Conservation (phyloP, 306 rosid species). For the Phaseolus lunatus region DNA sequence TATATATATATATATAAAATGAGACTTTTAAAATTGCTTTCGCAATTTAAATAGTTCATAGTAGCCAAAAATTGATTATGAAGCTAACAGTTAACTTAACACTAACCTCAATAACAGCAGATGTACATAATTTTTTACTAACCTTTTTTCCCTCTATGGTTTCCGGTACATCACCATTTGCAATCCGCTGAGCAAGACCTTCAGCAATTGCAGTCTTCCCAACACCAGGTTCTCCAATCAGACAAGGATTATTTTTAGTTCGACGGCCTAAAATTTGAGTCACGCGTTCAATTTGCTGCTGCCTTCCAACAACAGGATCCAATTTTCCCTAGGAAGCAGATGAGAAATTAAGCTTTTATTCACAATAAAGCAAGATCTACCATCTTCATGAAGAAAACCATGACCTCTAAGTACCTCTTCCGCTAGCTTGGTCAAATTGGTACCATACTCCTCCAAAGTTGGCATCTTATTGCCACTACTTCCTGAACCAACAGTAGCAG, state of each 20-base stretch:
- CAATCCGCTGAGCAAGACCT: constrained; percentile 97
- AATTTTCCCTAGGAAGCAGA: constrained; percentile 75
- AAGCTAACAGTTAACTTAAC: not conserved
- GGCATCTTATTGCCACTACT: constrained; percentile 93
- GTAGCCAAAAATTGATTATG: not conserved
- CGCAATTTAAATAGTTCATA: constrained; percentile 18
- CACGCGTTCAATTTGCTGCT: constrained; percentile 93
- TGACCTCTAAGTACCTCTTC: constrained; percentile 70
- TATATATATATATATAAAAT: not conserved
- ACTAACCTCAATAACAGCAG: not conserved
- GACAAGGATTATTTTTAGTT: constrained; percentile 95
- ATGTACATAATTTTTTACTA: constrained; percentile 32
- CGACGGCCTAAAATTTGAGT: constrained; percentile 96
- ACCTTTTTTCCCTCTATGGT: constrained; percentile 99
- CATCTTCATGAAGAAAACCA: constrained; percentile 23
- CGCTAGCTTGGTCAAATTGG: constrained; percentile 94
- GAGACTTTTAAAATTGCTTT: constrained; percentile 6
- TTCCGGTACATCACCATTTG: constrained; percentile 98
- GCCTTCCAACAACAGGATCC: constrained; percentile 99
- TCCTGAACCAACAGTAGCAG: constrained; percentile 89
- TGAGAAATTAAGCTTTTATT: constrained; percentile 24
- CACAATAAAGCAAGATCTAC: constrained; percentile 26
- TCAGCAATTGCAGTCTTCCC: constrained; percentile 99
- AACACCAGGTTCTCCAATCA: constrained; percentile 99
- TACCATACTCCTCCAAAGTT: constrained; percentile 97